Conservation (phyloP, 2,329 filamentous ascomycete species). For the Venturia oleaginea region DNA sequence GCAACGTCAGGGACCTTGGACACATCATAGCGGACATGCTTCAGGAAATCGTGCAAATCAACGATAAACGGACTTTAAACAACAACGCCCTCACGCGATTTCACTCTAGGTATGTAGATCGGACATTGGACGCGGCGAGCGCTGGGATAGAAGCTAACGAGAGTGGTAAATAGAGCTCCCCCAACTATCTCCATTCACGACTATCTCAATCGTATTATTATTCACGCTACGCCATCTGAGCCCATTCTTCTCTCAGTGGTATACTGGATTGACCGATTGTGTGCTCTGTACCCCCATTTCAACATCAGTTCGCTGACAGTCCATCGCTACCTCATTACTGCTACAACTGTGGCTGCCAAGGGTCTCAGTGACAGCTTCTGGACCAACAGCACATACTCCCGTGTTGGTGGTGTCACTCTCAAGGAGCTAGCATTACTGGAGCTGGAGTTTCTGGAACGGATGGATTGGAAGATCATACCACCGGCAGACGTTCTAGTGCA, state of each 20-base stretch:
- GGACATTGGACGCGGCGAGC: neutral
- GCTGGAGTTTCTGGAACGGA: slow-evolving; percentile 81
- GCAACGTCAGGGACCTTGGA: slow-evolving; percentile 76
- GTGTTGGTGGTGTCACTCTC: slow-evolving; percentile 85
- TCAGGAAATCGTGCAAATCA: slow-evolving; percentile 85
- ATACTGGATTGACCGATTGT: slow-evolving; percentile 94
- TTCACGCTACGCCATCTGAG: slow-evolving; percentile 86
- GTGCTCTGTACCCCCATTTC: slow-evolving; percentile 84
- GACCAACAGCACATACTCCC: slow-evolving; percentile 94
- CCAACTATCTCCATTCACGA: slow-evolving; percentile 91
- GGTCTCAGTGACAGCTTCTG: slow-evolving; percentile 94
- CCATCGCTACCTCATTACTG: slow-evolving; percentile 92
- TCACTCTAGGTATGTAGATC: slow-evolving; percentile 62
- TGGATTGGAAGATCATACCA: slow-evolving; percentile 96
- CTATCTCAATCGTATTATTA: slow-evolving; percentile 85
- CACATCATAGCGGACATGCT: slow-evolving; percentile 91
- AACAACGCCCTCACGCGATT: slow-evolving; percentile 85
- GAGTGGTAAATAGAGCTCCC: slow-evolving; percentile 44
- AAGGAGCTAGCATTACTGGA: slow-evolving; percentile 85
- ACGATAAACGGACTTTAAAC: slow-evolving; percentile 70
- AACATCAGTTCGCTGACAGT: slow-evolving; percentile 95
- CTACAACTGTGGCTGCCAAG: slow-evolving; percentile 91
- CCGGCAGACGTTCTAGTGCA: slow-evolving; percentile 88
- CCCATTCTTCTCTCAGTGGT: slow-evolving; percentile 97
- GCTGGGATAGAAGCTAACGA: neutral